phyloP scores from a whole-genome alignment of 2,329 filamentous ascomycete genomes.

The Fusarium metavorans region DNA sequence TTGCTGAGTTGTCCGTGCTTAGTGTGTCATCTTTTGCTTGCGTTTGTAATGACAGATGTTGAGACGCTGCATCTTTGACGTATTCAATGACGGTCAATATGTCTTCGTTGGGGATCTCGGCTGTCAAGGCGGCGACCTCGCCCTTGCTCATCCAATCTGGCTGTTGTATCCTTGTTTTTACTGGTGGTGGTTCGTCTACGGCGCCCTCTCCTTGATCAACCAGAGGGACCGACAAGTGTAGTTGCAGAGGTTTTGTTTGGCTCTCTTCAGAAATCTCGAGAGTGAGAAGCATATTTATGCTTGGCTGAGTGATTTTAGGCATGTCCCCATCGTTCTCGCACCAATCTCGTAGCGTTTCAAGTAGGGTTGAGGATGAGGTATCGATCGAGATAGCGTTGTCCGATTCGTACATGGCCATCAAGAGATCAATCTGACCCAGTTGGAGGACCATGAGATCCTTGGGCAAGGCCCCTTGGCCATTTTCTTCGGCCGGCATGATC shows the following conservation, averaged over 20 bases:
- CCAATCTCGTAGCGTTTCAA: conserved; percentile 40
- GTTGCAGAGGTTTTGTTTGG: conserved; percentile 39
- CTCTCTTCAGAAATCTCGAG: conserved; percentile 34
- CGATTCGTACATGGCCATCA: conserved; percentile 63
- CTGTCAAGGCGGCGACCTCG: conserved; percentile 53
- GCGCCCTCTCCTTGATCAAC: conserved; percentile 3
- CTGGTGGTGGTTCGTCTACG: conserved; percentile 53
- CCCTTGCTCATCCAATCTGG: conserved; percentile 65
- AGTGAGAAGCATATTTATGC: conserved; percentile 43
- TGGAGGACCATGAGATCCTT: conserved; percentile 61
- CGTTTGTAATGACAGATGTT: conserved; percentile 45
- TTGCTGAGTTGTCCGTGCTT: conserved; percentile 45
- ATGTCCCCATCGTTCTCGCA: conserved; percentile 32
- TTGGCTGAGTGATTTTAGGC: conserved; percentile 13
- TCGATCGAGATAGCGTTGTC: conserved; percentile 51
- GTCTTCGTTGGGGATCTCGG: conserved; percentile 58
- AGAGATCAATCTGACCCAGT: conserved; percentile 62
- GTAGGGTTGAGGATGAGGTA: conserved; percentile 19
- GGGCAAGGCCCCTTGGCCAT: conserved; percentile 44
- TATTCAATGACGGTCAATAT: conserved; percentile 59
- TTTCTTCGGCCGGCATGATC: background rate
- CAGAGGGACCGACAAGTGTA: conserved; percentile 53
- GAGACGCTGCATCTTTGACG: conserved; percentile 52
- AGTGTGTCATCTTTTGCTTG: background rate
- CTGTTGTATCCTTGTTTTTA: conserved; percentile 59